Base-by-base conservation (phyloP, 2,329 filamentous ascomycete genomes). In the Epicoccum nigrum region DNA sequence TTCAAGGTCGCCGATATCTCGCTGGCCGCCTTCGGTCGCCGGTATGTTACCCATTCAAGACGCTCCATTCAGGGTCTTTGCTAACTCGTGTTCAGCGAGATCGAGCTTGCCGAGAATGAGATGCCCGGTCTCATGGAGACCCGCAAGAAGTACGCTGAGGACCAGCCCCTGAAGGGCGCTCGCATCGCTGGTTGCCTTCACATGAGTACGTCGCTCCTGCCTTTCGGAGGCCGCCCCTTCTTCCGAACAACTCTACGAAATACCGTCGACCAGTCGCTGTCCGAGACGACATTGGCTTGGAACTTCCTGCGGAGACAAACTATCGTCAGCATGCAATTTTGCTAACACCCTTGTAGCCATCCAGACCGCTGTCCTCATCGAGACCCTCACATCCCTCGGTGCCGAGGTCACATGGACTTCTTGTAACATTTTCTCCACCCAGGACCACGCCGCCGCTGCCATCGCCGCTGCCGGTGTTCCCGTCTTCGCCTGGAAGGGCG, bases 381-480 rank as follows among this genome's bases (percentile, higher is more conserved):
- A 99, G 87, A 99, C 94, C 64, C 87, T 99, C 75, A 89, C 84
- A 72, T 83, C 88, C 67, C 91, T 99, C 71, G 94, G 94, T 81
- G 94, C 94, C 71, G 94, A 97, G 86, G 89, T 97, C 70, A 99
- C 94, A 75, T 97, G 94, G 94, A 89, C 93, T 57, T 94, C 89
- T 69, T 99, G 94, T 89, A 97, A 99, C 86, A 97, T 99, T 80
- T 99, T 97, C 88, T 94, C 89, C 77, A 97, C 93, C 69, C 93
- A 97, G 81, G 94, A 97, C 81, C 93, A 97, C 81, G 94, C 94
- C 70, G 94, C 94, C 47, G 92, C 94, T 64, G 94, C 94, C 77
- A 97, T 99, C 80, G 94, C 94, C 67, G 94, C 93, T 51, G 83
- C 86, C 46, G 94, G 93, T 77, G 88, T 95, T 63, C 92, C 93